Evolutionary conservation across 352 stramenopile species (phyloP).

Genomic region (Phytophthora rubi): DNA sequence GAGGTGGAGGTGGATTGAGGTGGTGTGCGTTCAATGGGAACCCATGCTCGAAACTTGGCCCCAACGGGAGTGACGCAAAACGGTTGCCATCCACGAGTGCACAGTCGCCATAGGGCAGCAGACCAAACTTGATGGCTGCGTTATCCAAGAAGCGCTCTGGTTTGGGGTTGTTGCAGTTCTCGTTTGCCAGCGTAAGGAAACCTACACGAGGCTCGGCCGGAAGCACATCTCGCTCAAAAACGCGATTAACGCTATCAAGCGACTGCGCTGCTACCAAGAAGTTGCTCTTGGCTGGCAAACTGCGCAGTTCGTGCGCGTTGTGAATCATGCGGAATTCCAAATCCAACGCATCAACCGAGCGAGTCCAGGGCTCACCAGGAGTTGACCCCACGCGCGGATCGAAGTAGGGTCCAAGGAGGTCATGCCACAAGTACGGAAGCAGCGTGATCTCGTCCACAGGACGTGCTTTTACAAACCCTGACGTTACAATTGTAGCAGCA

Average conservation of each 20-base stretch:
- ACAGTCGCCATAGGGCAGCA: conserved; percentile 72
- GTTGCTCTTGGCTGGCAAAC: conserved; percentile 44
- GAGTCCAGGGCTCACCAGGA: conserved; percentile 29
- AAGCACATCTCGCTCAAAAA: conserved; percentile 28
- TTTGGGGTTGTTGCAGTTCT: conserved; percentile 66
- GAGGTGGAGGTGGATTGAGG: conserved; percentile 23
- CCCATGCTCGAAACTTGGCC: conserved; percentile 67
- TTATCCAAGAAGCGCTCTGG: conserved; percentile 35
- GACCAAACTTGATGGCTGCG: conserved; percentile 50
- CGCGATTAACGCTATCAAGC: conserved; percentile 34
- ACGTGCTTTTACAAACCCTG: conserved; percentile 39
- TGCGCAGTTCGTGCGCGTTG: conserved; percentile 40
- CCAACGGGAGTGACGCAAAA: conserved; percentile 53
- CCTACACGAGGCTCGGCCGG: conserved; percentile 37
- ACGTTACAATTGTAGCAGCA: conserved; percentile 9
- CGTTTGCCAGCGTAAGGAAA: conserved; percentile 52
- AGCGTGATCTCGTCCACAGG: conserved; percentile 61
- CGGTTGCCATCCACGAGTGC: conserved; percentile 59
- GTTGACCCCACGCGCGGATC: conserved; percentile 33
- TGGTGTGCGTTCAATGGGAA: conserved; percentile 62
- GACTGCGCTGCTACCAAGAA: conserved; percentile 47
- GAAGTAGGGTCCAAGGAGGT: conserved; percentile 56
- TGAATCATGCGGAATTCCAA: conserved; percentile 52
- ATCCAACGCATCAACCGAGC: conserved; percentile 32
- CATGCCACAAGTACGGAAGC: conserved; percentile 70